phyloP scores from a whole-genome alignment of 768 basidiomycete genomes.

The Pholiota conissans region DNA sequence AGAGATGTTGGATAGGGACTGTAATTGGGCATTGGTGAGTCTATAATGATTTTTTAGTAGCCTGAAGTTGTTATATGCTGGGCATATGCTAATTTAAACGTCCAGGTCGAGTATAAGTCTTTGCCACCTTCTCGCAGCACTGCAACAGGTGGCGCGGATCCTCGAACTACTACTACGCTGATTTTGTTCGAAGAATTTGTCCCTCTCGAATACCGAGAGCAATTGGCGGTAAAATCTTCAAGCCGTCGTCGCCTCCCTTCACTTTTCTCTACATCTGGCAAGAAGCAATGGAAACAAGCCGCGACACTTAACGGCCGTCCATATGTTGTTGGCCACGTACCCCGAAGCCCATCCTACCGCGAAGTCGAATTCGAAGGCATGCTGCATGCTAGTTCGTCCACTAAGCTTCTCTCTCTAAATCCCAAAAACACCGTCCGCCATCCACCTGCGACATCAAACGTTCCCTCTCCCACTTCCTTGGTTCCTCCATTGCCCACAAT shows the following conservation, averaged over 20 bases:
- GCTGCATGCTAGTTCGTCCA: conserved; percentile 51
- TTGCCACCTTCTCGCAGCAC: conserved; percentile 46
- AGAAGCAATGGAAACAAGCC: conserved; percentile 79
- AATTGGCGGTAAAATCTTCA: conserved; percentile 57
- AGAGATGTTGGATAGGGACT: conserved; percentile 80
- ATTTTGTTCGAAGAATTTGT: conserved; percentile 95
- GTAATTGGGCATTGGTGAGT: conserved; percentile 90
- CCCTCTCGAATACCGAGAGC: conserved; percentile 81
- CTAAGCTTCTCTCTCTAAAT: conserved; percentile 43
- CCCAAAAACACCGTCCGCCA: conserved; percentile 24
- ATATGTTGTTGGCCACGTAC: conserved; percentile 65
- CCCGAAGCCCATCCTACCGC: conserved; percentile 47
- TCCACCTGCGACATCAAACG: conserved; percentile 5
- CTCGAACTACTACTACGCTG: conserved; percentile 69
- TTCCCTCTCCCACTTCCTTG: conserved; percentile 10
- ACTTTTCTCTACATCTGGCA: conserved; percentile 55
- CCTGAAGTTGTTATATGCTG: neutral
- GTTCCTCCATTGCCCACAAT: conserved; percentile 18
- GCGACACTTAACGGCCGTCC: conserved; percentile 78
- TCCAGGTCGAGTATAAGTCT: conserved; percentile 85
- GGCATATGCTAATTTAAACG: neutral
- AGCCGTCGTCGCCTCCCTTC: conserved; percentile 67
- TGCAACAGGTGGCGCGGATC: conserved; percentile 48
- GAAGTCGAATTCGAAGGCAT: conserved; percentile 84
- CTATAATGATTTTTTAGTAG: neutral